Conservation (phyloP, 1,284 basidiomycete genomes). For the Pseudozyma sp. region DNA sequence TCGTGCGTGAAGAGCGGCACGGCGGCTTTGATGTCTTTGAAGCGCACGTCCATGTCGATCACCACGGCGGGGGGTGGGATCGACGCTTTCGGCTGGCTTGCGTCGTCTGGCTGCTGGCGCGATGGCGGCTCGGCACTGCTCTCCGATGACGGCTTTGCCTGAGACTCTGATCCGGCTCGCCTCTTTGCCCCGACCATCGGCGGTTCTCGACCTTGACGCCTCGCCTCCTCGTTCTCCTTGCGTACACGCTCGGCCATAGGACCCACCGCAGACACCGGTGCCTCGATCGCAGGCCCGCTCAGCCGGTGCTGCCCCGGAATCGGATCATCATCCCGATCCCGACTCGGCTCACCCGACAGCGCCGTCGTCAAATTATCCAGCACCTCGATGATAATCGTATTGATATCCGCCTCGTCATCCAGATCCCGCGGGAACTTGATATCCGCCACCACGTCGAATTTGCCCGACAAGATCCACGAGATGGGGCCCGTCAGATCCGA, state of each 20-base stretch:
- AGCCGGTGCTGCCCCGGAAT: slow-evolving; percentile 90
- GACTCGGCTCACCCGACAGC: slow-evolving; percentile 46
- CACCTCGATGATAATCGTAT: slow-evolving; percentile 86
- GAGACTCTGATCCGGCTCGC: neutral
- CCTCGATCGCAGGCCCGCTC: slow-evolving; percentile 84
- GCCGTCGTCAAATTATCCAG: slow-evolving; percentile 79
- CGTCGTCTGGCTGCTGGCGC: neutral
- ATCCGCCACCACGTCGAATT: slow-evolving; percentile 93
- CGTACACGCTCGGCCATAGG: slow-evolving; percentile 58
- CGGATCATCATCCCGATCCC: slow-evolving; percentile 68
- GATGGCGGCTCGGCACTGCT: neutral
- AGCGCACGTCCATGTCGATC: slow-evolving; percentile 93
- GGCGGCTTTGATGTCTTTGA: slow-evolving; percentile 94
- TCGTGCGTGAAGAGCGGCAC: slow-evolving; percentile 75
- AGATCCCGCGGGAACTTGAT: slow-evolving; percentile 93
- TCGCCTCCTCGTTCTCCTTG: slow-evolving; percentile 53
- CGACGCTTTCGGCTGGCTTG: slow-evolving; percentile 9
- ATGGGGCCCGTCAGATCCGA: slow-evolving; percentile 82
- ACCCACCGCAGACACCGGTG: slow-evolving; percentile 72
- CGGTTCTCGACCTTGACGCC: slow-evolving; percentile 25
- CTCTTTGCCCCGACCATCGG: slow-evolving; percentile 11
- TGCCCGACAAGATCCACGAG: slow-evolving; percentile 96
- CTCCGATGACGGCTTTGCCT: neutral
- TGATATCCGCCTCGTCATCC: slow-evolving; percentile 79
- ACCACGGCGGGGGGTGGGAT: slow-evolving; percentile 71